Evolutionary conservation across 2,329 filamentous ascomycete species (phyloP), one percentile per base, ranked within the genome.

Genomic region (Verticillium nonalfalfae): DNA sequence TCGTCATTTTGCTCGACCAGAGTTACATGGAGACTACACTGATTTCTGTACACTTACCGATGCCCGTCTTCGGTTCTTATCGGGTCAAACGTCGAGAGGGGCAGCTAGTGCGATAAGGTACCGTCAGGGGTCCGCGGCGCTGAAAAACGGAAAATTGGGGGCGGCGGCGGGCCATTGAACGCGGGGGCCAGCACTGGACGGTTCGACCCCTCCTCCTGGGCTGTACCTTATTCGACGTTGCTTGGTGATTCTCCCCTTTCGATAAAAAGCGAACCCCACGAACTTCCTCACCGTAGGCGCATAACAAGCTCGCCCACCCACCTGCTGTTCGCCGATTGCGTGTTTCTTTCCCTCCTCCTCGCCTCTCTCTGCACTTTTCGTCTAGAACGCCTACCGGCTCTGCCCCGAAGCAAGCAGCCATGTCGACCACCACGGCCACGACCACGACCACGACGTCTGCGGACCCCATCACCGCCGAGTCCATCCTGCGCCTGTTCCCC

Each of bases 401-500:
- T 31, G 26, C 26, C 26, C 26, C 26, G 15, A 26, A 52, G 45
- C 45, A 11, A n/a, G 18, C 39, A 33, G 61, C 45, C 33, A 74
- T 74, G 72, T 69, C 75, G 31, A 71, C 72, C 45, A 71, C 73
- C 21, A 71, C 76, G 13, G 70, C 73, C 31, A 71, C 76, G 13
- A 81, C 73, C 31, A 71, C 76, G 13, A 81, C 82, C 38, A 82
- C 81, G 33, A 81, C 76, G 45, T 79, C 78, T 40, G 73, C 81
- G 50, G 81, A 86, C 71, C 81, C 85, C 61, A 92, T 96, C 72
- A 96, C 91, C 59, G 92, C 93, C 18, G 87, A 95, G 69, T 91
- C 90, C 71, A 92, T 99, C 70, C 82, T 94, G 62, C 88, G 87
- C 65, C 85, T 98, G 57, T 98, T 98, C 76, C 92, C 93, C 59